phyloP scores from a whole-genome alignment of 306 rosid species.

The Citrullus colocynthis region DNA sequence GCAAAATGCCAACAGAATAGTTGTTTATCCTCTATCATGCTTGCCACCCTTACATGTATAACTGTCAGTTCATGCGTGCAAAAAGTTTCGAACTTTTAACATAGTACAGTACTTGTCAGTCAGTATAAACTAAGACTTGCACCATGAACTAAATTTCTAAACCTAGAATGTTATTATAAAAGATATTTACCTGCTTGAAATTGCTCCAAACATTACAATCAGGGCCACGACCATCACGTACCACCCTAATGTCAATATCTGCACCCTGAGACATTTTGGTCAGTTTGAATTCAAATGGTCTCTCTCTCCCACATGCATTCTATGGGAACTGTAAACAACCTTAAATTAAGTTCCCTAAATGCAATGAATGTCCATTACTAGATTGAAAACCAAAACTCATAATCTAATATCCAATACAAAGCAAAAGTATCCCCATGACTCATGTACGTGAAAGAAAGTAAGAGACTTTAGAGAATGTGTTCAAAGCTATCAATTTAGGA shows the following conservation, averaged over 20 bases:
- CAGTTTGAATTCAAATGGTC: constrained; percentile 15
- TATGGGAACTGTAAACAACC: neutral
- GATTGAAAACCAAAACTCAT: neutral
- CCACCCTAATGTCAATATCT: constrained; percentile 95
- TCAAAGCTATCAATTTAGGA: neutral
- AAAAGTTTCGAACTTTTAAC: neutral
- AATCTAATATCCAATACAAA: neutral
- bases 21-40: neutral
- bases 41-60: neutral
- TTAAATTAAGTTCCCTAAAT: neutral
- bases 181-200: constrained; percentile 74
- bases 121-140: neutral
- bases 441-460: neutral
- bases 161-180: neutral
- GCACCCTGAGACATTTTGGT: constrained; percentile 66
- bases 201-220: constrained; percentile 96
- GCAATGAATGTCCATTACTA: neutral
- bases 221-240: constrained; percentile 97
- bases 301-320: neutral
- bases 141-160: neutral
- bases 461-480: neutral
- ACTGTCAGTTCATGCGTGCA: neutral
- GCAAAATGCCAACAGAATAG: neutral
- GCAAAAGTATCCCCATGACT: constrained; percentile 28
- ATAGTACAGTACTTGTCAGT: neutral